Evolutionary conservation across 2,329 filamentous ascomycete genomes (phyloP).

Genomic region (Pseudocercospora pini-densiflorae): DNA sequence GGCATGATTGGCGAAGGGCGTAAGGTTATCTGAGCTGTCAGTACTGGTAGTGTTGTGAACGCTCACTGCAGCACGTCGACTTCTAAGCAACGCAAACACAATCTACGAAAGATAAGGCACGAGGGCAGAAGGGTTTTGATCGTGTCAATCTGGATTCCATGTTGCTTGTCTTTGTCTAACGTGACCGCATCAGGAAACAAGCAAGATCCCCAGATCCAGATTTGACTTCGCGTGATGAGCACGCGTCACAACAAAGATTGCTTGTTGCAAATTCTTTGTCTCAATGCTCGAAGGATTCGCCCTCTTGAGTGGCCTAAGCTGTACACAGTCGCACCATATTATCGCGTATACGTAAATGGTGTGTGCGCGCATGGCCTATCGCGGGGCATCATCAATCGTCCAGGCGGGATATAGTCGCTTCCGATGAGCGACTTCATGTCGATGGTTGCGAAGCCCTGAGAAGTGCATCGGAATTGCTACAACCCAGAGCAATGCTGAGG

Average conservation of each 20-base stretch:
- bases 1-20: no score
- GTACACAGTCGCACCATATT: background rate
- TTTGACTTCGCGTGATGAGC: background rate
- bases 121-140: background rate
- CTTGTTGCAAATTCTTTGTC: background rate
- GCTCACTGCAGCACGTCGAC: background rate
- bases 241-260: background rate
- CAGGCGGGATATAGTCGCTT: background rate
- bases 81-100: background rate
- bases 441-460: background rate
- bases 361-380: background rate
- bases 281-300: background rate
- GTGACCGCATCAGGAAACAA: background rate
- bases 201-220: background rate
- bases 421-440: background rate
- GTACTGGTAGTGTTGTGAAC: background rate
- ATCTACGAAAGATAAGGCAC: background rate
- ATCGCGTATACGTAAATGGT: background rate
- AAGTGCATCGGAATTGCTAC: background rate
- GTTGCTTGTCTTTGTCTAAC: background rate
- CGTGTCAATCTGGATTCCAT: background rate
- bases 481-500: background rate
- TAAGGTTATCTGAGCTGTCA: background rate
- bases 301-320: background rate
- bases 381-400: background rate